Conservation (phyloP, 1,284 basidiomycete genomes). For the Ustilago lituana region DNA sequence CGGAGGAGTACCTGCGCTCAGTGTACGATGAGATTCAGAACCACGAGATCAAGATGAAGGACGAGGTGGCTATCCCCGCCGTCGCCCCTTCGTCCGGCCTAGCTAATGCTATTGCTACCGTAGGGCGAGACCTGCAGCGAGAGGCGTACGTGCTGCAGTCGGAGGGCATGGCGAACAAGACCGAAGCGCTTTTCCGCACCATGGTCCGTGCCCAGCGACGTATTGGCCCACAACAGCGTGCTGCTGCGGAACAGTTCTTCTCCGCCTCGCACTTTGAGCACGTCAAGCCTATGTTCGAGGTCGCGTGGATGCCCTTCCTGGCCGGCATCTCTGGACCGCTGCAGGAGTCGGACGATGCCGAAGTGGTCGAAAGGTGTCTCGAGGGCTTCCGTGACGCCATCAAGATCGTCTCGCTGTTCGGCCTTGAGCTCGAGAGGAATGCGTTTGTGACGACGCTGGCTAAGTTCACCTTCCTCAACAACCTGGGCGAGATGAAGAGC, state of each 20-base stretch:
- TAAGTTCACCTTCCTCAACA: slow-evolving; percentile 68
- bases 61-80: slow-evolving; percentile 51
- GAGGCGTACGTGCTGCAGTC: slow-evolving; percentile 66
- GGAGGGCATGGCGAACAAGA: slow-evolving; percentile 66
- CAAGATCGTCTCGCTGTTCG: slow-evolving; percentile 66
- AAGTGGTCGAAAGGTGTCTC: slow-evolving; percentile 60
- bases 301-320: slow-evolving; percentile 67
- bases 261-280: slow-evolving; percentile 67
- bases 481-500: slow-evolving; percentile 67
- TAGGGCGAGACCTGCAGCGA: slow-evolving; percentile 64
- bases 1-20: slow-evolving; percentile 59
- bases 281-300: slow-evolving; percentile 67
- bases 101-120: slow-evolving; percentile 63
- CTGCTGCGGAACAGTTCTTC: slow-evolving; percentile 65
- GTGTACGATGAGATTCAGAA: slow-evolving; percentile 66
- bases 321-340: slow-evolving; percentile 65
- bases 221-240: slow-evolving; percentile 57
- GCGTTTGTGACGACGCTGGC: slow-evolving; percentile 67
- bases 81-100: slow-evolving; percentile 47
- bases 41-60: slow-evolving; percentile 68
- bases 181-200: slow-evolving; percentile 67
- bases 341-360: slow-evolving; percentile 64
- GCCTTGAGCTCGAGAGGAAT: slow-evolving; percentile 65
- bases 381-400: slow-evolving; percentile 66
- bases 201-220: slow-evolving; percentile 66